phyloP scores from a whole-genome alignment of 2,329 filamentous ascomycete genomes.

The Magnaporthiopsis poae region DNA sequence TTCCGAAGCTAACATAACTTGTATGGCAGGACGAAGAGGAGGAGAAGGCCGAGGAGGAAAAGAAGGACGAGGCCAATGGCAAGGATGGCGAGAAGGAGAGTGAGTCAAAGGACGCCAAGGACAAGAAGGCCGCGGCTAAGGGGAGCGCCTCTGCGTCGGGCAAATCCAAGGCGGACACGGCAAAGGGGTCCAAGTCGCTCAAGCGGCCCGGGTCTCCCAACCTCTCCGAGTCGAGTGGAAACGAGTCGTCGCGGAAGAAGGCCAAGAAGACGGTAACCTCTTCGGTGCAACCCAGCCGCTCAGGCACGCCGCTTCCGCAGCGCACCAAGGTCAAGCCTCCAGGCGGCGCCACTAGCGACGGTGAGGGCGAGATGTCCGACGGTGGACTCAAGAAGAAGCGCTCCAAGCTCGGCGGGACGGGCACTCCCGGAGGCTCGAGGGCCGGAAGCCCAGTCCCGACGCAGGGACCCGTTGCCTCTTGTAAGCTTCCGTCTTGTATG shows the following conservation, averaged over 20 bases:
- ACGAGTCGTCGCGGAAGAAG: conserved; percentile 73
- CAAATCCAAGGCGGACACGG: conserved; percentile 36
- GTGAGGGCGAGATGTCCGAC: conserved; percentile 60
- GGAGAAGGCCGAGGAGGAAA: conserved; percentile 49
- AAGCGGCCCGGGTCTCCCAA: conserved; percentile 83
- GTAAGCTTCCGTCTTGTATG: conserved; percentile 1
- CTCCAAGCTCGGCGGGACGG: conserved; percentile 43
- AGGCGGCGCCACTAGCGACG: conserved; percentile 59
- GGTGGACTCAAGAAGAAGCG: conserved; percentile 39
- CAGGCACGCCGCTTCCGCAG: conserved; percentile 42
- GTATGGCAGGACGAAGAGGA: conserved; percentile 34
- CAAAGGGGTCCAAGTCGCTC: conserved; percentile 52
- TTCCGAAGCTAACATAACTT: background rate
- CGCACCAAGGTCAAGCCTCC: conserved; percentile 26
- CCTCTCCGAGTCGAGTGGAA: conserved; percentile 81
- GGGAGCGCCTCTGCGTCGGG: conserved; percentile 50
- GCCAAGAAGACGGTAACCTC: conserved; percentile 53
- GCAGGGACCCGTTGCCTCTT: conserved; percentile 18
- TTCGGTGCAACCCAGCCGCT: conserved; percentile 41
- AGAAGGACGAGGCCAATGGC: conserved; percentile 51
- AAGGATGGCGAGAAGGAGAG: conserved; percentile 50
- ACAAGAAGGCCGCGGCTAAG: conserved; percentile 51
- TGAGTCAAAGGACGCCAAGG: conserved; percentile 31
- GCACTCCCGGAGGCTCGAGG: conserved; percentile 50
- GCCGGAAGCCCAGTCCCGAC: conserved; percentile 49